These are phyloP conservation scores for Penicillium sp. DNA, from an alignment of 2,329 filamentous ascomycete species.

Conservation along the genomic window DNA sequence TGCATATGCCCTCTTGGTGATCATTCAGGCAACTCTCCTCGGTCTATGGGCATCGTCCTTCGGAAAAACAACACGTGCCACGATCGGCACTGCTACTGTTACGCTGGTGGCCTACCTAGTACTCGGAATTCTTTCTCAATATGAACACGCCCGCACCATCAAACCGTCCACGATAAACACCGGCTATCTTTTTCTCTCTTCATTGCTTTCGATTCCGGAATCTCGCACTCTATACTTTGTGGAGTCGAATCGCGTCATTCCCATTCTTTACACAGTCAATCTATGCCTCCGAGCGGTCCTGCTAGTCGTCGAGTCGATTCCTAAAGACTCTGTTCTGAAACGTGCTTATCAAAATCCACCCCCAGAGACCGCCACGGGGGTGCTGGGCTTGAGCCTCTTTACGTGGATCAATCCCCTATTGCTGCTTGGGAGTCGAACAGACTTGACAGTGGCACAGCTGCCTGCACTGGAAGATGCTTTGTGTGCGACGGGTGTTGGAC, in stretches of 20 bases:
- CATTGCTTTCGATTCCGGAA: background rate
- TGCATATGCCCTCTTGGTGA: background rate
- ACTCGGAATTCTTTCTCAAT: slow-evolving; percentile 1
- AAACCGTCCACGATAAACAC: background rate
- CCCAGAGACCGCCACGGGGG: background rate
- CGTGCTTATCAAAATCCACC: slow-evolving; percentile 1
- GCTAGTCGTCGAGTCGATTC: slow-evolving; percentile 1
- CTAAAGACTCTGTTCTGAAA: background rate
- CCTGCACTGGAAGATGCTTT: background rate
- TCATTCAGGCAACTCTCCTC: background rate
- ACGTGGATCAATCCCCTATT: slow-evolving; percentile 2
- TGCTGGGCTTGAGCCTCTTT: background rate
- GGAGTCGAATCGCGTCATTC: background rate
- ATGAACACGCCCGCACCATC: slow-evolving; percentile 1
- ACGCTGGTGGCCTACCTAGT: background rate
- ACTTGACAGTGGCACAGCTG: background rate
- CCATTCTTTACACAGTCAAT: slow-evolving; percentile 1
- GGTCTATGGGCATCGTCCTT: background rate
- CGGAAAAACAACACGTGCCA: background rate
- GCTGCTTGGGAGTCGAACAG: background rate
- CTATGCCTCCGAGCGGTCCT: background rate
- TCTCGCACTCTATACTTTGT: background rate
- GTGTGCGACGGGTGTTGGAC: background rate
- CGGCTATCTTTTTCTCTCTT: background rate
- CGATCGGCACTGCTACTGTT: background rate